Percentiles rank a stretch among this genome's conserved stretches.
Conservation (phyloP, 352 stramenopile genomes). For the Phytophthora sp. region DNA sequence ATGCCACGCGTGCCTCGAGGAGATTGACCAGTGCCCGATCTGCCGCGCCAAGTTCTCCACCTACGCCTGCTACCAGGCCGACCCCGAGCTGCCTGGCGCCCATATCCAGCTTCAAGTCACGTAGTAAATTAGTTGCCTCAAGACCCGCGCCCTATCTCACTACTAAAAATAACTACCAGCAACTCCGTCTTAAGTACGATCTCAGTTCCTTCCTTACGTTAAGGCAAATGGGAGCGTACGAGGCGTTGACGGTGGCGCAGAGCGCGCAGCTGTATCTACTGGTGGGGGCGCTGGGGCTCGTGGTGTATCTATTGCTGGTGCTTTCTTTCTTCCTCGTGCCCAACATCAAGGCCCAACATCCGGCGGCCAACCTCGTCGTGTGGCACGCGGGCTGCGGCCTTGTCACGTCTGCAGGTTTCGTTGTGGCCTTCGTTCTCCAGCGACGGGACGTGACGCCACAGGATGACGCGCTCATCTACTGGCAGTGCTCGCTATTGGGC, state of each 20-base stretch:
- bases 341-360: slow-evolving; percentile 82
- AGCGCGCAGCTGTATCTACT: slow-evolving; percentile 64
- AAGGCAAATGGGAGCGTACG: slow-evolving; percentile 46
- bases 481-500: slow-evolving; percentile 61
- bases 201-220: not conserved
- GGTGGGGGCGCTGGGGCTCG: slow-evolving; percentile 58
- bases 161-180: slow-evolving; percentile 7
- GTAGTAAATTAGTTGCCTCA: not conserved
- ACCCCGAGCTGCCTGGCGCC: not conserved
- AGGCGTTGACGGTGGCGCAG: slow-evolving; percentile 59
- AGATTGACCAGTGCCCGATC: slow-evolving; percentile 80
- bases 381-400: slow-evolving; percentile 78
- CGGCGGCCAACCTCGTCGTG: slow-evolving; percentile 74
- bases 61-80: slow-evolving; percentile 49
- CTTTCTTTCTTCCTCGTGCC: slow-evolving; percentile 76
- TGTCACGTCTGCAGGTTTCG: slow-evolving; percentile 62
- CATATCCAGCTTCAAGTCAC: slow-evolving; percentile 4
- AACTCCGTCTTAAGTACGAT: slow-evolving; percentile 16
- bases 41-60: slow-evolving; percentile 65
- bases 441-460: slow-evolving; percentile 12
- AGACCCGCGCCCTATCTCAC: not conserved
- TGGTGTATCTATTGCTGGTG: slow-evolving; percentile 71
- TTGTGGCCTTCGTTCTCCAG: slow-evolving; percentile 52
- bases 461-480: slow-evolving; percentile 14
- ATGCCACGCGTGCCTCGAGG: slow-evolving; percentile 61